Base-by-base conservation (phyloP, 208 protist genomes). In the Wallacemonas collosoma region DNA sequence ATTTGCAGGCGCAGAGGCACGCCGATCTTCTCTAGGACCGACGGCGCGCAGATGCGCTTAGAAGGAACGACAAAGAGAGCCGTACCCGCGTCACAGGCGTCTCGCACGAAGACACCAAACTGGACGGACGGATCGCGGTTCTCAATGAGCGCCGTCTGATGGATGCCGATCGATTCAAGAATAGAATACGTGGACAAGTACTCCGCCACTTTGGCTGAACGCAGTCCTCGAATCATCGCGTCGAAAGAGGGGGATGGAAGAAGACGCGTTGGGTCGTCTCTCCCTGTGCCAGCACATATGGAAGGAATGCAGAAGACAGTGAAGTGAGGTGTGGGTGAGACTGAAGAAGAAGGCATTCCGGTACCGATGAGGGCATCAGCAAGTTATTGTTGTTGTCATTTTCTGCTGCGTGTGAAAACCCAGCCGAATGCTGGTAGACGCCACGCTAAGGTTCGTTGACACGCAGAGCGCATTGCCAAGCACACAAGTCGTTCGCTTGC, bases 171-270 rank as follows among this genome's bases (percentile, higher is more conserved):
- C 45, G 72, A 70, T 62, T 93, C 78, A 38, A 94, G 55, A 70
- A 97, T 90, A 35, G 92, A 90, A 75, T 91, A 95, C 8, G 92
- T 97, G 65, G 92, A 85, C 11, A 89, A 71, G 71, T 94, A 97
- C 75, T 97, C 89, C 0, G 92, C 88, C 45, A 97, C 83, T 68
- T 93, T 94, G 38, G 86, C 83, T 2, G 83, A 87, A 0, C 91
- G 77, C 15, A 80, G 47, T 26, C 75, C 79, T 62, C 79, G 71
- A 73, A 85, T 80, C 7, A 65, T 65, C 15, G 41, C 6, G 45
- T 6, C 8, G 45, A 50, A 50, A 50, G 8, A 50, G 45, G 0
- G 26, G 26, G 26, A 26, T 26, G 8, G 12, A 50, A 6, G 12
- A 12, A 50, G 12, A 50, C 45, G 45, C 45, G 45, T 50, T 50